Percentiles rank a stretch among this genome's conserved stretches.
Conservation (phyloP, 352 stramenopile genomes). For the Phytophthora fragariaefolia region DNA sequence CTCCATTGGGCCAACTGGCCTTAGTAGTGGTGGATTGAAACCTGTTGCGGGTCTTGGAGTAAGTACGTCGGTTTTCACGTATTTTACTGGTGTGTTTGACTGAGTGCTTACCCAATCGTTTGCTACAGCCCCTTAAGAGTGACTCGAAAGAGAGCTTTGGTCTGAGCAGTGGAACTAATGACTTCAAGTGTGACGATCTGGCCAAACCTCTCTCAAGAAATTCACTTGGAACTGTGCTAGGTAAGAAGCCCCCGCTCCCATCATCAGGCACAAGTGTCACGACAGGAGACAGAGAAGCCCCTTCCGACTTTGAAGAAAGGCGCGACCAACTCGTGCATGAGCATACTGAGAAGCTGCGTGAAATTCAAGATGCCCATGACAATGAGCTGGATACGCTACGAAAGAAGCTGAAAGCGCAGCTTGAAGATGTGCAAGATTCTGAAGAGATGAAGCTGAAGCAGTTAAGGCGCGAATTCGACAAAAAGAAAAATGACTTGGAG, state of each 20-base stretch:
- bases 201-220: constrained; percentile 57
- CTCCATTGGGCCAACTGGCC: constrained; percentile 33
- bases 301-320: constrained; percentile 54
- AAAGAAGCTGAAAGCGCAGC: constrained; percentile 56
- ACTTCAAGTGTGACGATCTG: constrained; percentile 23
- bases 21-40: constrained; percentile 43
- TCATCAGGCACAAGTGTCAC: constrained; percentile 20
- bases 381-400: constrained; percentile 38
- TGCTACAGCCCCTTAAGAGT: constrained; percentile 39
- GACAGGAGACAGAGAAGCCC: constrained; percentile 38
- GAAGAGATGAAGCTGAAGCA: constrained; percentile 68
- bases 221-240: constrained; percentile 50
- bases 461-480: constrained; percentile 66
- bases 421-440: constrained; percentile 62
- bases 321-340: constrained; percentile 57
- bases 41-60: constrained; percentile 59
- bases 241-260: constrained; percentile 53
- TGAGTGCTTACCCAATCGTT: neutral
- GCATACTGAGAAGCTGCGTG: constrained; percentile 41
- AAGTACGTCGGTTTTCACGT: constrained; percentile 15
- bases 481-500: constrained; percentile 72
- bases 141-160: constrained; percentile 30
- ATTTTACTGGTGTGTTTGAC: neutral
- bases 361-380: constrained; percentile 51
- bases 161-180: constrained; percentile 7